phyloP scores from a whole-genome alignment of 257 asterid genomes.

The Solanum medicagineum region DNA sequence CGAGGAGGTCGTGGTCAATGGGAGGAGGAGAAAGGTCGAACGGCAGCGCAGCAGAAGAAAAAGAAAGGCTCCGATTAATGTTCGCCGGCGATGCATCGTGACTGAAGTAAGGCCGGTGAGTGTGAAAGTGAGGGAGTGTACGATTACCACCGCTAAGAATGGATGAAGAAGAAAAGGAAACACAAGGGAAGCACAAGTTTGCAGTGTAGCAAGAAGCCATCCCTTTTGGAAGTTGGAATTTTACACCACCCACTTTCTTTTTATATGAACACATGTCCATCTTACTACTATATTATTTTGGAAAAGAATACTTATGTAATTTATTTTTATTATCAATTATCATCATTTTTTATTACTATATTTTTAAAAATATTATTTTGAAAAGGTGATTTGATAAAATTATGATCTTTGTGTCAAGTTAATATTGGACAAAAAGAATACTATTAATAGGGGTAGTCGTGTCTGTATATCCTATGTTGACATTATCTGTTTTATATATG shows the following conservation, averaged over 20 bases:
- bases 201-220: background rate
- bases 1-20: slow-evolving; percentile 61
- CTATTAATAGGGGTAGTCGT: too few relatives aligned
- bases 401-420: too few relatives aligned
- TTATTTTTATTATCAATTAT: too few relatives aligned
- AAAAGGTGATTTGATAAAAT: too few relatives aligned
- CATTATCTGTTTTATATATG: too few relatives aligned
- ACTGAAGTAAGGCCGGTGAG: background rate
- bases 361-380: too few relatives aligned
- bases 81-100: background rate
- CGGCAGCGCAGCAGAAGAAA: slow-evolving; percentile 29
- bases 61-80: background rate
- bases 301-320: too few relatives aligned
- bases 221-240: background rate
- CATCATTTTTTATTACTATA: too few relatives aligned
- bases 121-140: background rate
- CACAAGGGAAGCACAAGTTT: background rate
- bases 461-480: too few relatives aligned
- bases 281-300: too few relatives aligned
- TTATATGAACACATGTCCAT: background rate
- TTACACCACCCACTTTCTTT: background rate
- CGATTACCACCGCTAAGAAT: background rate
- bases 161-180: background rate
- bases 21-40: slow-evolving; percentile 94
- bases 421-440: too few relatives aligned